Percentiles rank a stretch among this genome's conserved stretches.
phyloP scores from a whole-genome alignment of 169 alveolate genomes.

The Cryptosporidium felis region DNA sequence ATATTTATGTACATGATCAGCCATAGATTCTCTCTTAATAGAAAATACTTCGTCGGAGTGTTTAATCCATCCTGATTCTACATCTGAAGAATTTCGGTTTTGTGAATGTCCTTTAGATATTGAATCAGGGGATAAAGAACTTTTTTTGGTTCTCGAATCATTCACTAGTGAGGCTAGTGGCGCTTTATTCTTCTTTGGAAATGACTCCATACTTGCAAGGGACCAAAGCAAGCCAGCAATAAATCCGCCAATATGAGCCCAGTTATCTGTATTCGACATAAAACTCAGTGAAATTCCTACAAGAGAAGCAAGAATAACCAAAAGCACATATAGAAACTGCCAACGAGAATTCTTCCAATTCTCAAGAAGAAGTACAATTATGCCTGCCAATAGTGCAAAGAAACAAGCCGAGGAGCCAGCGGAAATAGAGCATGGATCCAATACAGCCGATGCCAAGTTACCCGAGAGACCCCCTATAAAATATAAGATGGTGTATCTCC shows the following conservation, averaged over 20 bases:
- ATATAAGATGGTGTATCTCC: slow-evolving; percentile 52
- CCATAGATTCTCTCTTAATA: background rate
- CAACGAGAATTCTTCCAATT: slow-evolving; percentile 64
- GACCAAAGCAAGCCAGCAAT: slow-evolving; percentile 65
- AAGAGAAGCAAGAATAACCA: slow-evolving; percentile 40
- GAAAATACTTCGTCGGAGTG: too few species aligned
- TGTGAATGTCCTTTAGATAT: too few species aligned
- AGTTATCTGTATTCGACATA: slow-evolving; percentile 68
- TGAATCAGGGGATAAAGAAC: too few species aligned
- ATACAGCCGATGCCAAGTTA: slow-evolving; percentile 66
- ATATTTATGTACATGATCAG: background rate
- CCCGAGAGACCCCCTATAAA: slow-evolving; percentile 50
- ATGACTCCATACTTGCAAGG: slow-evolving; percentile 49
- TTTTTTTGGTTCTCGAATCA: background rate
- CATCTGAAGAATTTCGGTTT: too few species aligned
- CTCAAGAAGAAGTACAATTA: slow-evolving; percentile 45
- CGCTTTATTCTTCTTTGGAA: background rate
- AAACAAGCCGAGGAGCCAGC: slow-evolving; percentile 71
- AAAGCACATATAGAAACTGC: slow-evolving; percentile 46
- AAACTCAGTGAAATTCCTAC: slow-evolving; percentile 63
- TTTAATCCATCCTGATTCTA: too few species aligned
- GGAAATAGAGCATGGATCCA: slow-evolving; percentile 65
- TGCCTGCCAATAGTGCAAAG: slow-evolving; percentile 63
- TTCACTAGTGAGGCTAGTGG: background rate
- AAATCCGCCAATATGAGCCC: slow-evolving; percentile 72